These are phyloP conservation scores for Diaporthe amygdali DNA, from an alignment of 2,329 filamentous ascomycete species.

Conservation along the genomic window DNA sequence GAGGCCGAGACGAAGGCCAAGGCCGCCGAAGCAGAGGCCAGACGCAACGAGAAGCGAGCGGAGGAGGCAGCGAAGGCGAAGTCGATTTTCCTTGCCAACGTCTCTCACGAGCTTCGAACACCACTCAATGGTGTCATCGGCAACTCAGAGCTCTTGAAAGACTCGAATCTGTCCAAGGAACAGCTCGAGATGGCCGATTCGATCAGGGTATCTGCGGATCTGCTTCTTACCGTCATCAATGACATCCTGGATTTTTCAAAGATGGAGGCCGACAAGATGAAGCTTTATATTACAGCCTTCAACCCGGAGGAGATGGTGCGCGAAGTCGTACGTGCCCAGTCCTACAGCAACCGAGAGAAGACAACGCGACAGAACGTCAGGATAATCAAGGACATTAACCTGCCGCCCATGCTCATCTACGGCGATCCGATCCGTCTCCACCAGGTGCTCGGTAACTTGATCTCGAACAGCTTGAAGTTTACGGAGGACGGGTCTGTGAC, in stretches of 20 bases:
- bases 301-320: slow-evolving; percentile 71
- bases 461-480: slow-evolving; percentile 94
- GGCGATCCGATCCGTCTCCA: slow-evolving; percentile 71
- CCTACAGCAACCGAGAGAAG: slow-evolving; percentile 70
- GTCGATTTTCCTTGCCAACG: slow-evolving; percentile 79
- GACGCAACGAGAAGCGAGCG: slow-evolving; percentile 79
- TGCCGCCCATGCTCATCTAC: slow-evolving; percentile 75
- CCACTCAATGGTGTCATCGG: slow-evolving; percentile 89
- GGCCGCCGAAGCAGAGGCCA: slow-evolving; percentile 75
- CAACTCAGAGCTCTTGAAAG: slow-evolving; percentile 82
- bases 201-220: slow-evolving; percentile 84
- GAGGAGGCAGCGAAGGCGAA: slow-evolving; percentile 86
- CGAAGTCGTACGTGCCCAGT: slow-evolving; percentile 69
- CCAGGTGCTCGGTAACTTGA: slow-evolving; percentile 79
- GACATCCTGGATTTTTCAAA: slow-evolving; percentile 97
- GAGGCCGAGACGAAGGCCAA: slow-evolving; percentile 80
- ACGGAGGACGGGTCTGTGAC: slow-evolving; percentile 87
- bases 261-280: slow-evolving; percentile 87
- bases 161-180: slow-evolving; percentile 75
- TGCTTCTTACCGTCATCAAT: slow-evolving; percentile 90
- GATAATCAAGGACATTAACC: slow-evolving; percentile 72
- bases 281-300: slow-evolving; percentile 75
- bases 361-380: slow-evolving; percentile 66
- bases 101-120: slow-evolving; percentile 81
- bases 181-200: slow-evolving; percentile 88